Evolutionary conservation across 2,329 filamentous ascomycete genomes (phyloP), one percentile per base, ranked within the genome.

Genomic region (Colletotrichum spinosum): DNA sequence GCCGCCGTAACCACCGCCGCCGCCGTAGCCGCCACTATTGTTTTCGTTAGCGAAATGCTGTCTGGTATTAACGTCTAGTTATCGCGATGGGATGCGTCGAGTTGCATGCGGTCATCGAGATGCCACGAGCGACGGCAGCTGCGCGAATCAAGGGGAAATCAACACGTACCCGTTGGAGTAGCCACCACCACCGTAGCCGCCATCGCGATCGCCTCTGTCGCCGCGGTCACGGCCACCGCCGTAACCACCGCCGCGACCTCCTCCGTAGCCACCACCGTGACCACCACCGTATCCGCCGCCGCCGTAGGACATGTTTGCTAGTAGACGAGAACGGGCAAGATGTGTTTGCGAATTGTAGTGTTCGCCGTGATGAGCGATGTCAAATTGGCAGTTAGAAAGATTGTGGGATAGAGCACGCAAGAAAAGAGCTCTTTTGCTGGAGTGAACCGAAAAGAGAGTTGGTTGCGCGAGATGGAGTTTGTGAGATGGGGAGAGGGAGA

Each of bases 281-380:
- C 71, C 71, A 49, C 72, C 66, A 57, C 68, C 72, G 67, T 78
- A 73, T 25, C 25, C 73, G 44, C 76, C 74, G 34, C 77, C 74
- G 72, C 80, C 79, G 76, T 81, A 83, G 72, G 83, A 84, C 82
- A 84, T 84, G 62, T 71, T 79, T 59, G 63, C 52, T 64, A 52
- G 42, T 50, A 48, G 42, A 38, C 48, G 37, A 52, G 50, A 57
- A 56, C 15, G 59, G 39, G 64, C 41, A 39, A 54, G 34, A 39
- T 46, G 42, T 59, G 39, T 35, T 41, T 54, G 48, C 10, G 17
- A 44, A 44, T 59, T 37, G 55, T 38, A 48, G 25, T 33, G n/a
- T 42, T 34, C 41, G 55, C 52, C 45, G 48, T 53, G 7, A 39
- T 48, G 10, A 65, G 60, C 64, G 60, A 65, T 55, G 44, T 59